Base-by-base conservation (phyloP, 2,329 filamentous ascomycete species). In the Paradendryphiella salina region DNA sequence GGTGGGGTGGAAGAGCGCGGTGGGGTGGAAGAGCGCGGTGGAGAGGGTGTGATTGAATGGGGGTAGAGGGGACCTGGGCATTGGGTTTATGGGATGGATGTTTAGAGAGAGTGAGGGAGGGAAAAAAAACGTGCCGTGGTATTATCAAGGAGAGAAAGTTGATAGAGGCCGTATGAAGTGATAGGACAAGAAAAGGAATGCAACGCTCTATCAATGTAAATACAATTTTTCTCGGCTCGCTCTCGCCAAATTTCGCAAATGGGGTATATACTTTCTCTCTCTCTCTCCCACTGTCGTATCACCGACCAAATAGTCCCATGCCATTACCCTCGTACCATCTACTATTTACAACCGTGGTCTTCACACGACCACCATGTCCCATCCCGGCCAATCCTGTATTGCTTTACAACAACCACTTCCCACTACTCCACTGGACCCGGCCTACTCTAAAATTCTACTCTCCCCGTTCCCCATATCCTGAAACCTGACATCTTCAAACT, bases 391-490 rank as follows among this genome's bases (percentile, higher is more conserved):
- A 20, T 3, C 3, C 20, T 23, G 6, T 23, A 23, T 23, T 23
- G 8, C 21, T 5, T 23, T 7, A 17, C 14, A 18, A 34, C 10
- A 34, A 17, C 32, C 14, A 17, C 6, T 34, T n/a, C n/a, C 5
- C 29, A 20, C 14, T 35, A 13, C 23, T 13, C 5, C 15, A n/a
- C n/a, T n/a, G n/a, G n/a, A n/a, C 13, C 8, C 10, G 13, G 7
- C 13, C 17, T 52, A 82, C 32, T 72, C 66, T 50, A 85, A 60
- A 3, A 85, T 63, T 37, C 81, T 64, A 44, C 77, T 80, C 63
- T 85, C 80, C 0, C 83, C 83, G 55, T 83, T 85, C 2, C 70
- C 75, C 43, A 85, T 64, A 48, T 83, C 80, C 4, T 77, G 70
- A 8, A 75, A 75, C 11, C 49, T 33, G 3, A 62, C 54, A 41